Evolutionary conservation across 805 yeast genomes (phyloP), one percentile per base, ranked within the genome.

Genomic region (Priceomyces medius): DNA sequence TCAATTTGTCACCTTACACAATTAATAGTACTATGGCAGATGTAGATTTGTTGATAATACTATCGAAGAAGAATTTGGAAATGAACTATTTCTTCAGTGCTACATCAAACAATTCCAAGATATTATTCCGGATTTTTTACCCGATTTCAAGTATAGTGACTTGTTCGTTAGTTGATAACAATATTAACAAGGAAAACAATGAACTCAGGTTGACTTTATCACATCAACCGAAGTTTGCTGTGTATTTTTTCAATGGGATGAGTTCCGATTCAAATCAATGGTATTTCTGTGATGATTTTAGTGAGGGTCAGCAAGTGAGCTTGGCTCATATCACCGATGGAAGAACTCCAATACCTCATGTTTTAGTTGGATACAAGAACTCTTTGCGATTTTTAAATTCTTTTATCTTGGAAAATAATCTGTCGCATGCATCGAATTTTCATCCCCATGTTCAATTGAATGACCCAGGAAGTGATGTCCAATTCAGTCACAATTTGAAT

Each of bases 221-320:
- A 16, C 77, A 80, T 43, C 77, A 86, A 31, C 95, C 95, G 4
- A 81, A 80, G 53, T 86, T 86, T 62, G 87, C 90, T 1, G 93
- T 86, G 1, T 83, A 81, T 53, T 85, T 85, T 57, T 66, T 80
- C 43, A 74, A 77, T 50, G 78, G 79, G 13, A 72, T 73, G 38
- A 72, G 73, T 46, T 68, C 74, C 29, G 69, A 74, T 47, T 59
- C 73, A 18, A 82, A 82, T 56, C 85, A 80, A 51, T 83, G 90
- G 90, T 81, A 86, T 1, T 81, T 84, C 19, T 85, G 91, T 61
- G 91, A 84, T 43, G 95, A 86, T 61, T 86, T 86, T 50, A 81
- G 88, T 44, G 93, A 85, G 53, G 90, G 87, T 10, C 88, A 83
- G 53, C 91, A 85, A 56, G 93, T 86, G 4, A 79, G 79, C 41